phyloP scores from a whole-genome alignment of 805 yeast species.

The Sugiyamaella boreocaroliniensis region DNA sequence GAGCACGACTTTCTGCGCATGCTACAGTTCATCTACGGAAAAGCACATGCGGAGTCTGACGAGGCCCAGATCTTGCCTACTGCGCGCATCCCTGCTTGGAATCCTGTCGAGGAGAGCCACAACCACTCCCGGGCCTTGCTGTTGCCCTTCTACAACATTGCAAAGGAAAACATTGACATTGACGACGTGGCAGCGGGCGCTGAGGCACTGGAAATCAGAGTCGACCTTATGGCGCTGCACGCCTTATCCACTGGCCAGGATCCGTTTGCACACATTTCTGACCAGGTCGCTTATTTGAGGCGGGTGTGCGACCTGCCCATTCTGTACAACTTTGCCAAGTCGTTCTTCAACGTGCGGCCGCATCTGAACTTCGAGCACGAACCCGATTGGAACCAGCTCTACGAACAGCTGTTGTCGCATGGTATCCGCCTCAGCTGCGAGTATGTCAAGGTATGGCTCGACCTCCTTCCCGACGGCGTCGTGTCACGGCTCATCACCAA shows the following conservation, averaged over 20 bases:
- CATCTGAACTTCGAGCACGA: not conserved
- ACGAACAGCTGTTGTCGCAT: not conserved
- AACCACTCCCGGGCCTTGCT: constrained; percentile 1
- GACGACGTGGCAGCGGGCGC: constrained; percentile 6
- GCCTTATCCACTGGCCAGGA: constrained; percentile 2
- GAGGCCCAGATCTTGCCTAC: not conserved
- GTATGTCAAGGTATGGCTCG: constrained; percentile 5
- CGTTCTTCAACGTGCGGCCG: constrained; percentile 1
- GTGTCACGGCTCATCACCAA: not conserved
- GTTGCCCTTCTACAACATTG: constrained; percentile 8
- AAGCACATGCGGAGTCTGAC: not conserved
- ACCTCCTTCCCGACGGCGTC: constrained; percentile 2
- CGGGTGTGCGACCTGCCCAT: constrained; percentile 4
- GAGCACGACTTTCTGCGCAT: constrained; percentile 6
- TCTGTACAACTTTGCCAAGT: constrained; percentile 5
- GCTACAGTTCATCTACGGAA: not conserved
- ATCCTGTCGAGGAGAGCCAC: not conserved
- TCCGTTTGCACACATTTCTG: constrained; percentile 1
- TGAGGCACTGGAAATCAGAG: constrained; percentile 7
- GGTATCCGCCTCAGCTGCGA: constrained; percentile 8
- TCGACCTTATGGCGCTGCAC: constrained; percentile 8
- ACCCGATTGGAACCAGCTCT: constrained; percentile 7
- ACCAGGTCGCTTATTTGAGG: constrained; percentile 4
- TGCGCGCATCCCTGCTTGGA: not conserved
- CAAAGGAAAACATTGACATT: constrained; percentile 2